A percentile compares a stretch with the other conserved stretches of the same genome.
Evolutionary conservation across 2,329 filamentous ascomycete genomes (phyloP).

Genomic region (Fusarium subtropicale): DNA sequence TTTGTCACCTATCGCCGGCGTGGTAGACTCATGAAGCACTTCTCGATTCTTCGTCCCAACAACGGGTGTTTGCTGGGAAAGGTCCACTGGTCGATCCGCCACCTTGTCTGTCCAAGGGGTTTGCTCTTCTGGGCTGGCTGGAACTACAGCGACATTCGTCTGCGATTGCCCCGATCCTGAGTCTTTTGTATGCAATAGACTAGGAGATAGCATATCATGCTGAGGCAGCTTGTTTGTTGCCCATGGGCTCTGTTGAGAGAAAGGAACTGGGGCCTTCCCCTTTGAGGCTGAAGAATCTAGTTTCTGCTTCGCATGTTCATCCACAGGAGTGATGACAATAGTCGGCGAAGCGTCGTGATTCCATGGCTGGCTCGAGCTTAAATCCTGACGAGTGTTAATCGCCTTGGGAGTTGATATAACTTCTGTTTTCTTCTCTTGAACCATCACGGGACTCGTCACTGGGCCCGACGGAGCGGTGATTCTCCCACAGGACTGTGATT

Average conservation of each 20-base stretch:
- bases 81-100: neutral
- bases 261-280: slow-evolving; percentile 15
- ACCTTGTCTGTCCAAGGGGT: slow-evolving; percentile 39
- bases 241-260: slow-evolving; percentile 48
- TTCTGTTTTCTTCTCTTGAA: neutral
- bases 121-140: slow-evolving; percentile 27
- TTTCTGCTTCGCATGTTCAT: neutral
- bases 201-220: slow-evolving; percentile 20
- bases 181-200: neutral
- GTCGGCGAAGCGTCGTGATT: neutral
- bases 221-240: slow-evolving; percentile 38
- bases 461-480: neutral
- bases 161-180: slow-evolving; percentile 1
- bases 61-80: neutral
- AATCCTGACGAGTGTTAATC: neutral
- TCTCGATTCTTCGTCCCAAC: neutral
- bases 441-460: neutral
- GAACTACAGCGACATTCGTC: neutral
- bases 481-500: neutral
- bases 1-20: slow-evolving; percentile 1
- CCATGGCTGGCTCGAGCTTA: slow-evolving; percentile 1
- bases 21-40: neutral
- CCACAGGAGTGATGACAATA: neutral
- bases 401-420: neutral
- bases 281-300: neutral